phyloP scores from a whole-genome alignment of 1,284 basidiomycete genomes.

The Ustilago crameri region DNA sequence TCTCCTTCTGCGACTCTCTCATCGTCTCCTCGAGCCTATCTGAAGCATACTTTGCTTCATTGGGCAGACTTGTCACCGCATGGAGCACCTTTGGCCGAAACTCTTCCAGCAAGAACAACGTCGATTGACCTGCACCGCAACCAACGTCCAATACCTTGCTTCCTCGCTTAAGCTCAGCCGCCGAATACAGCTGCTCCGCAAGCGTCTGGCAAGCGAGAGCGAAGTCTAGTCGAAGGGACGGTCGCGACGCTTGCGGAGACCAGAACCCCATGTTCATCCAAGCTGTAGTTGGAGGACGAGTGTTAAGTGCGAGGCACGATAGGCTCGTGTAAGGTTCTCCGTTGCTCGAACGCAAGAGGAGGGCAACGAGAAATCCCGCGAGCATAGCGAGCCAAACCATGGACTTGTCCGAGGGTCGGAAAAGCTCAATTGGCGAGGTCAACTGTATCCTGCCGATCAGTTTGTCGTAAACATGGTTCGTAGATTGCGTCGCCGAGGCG shows the following conservation, averaged over 20 bases:
- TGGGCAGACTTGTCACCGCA: slow-evolving; percentile 58
- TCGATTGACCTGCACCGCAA: slow-evolving; percentile 63
- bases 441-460: background rate
- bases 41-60: slow-evolving; percentile 48
- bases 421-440: background rate
- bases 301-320: slow-evolving; percentile 42
- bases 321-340: slow-evolving; percentile 30
- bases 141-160: slow-evolving; percentile 62
- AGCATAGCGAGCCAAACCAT: slow-evolving; percentile 11
- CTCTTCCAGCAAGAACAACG: slow-evolving; percentile 45
- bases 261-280: slow-evolving; percentile 65
- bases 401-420: background rate
- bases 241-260: slow-evolving; percentile 20
- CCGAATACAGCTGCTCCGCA: slow-evolving; percentile 44
- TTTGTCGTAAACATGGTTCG: background rate
- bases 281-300: slow-evolving; percentile 39
- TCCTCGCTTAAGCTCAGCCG: slow-evolving; percentile 28
- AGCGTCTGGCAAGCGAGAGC: slow-evolving; percentile 51
- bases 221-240: slow-evolving; percentile 25
- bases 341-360: slow-evolving; percentile 5
- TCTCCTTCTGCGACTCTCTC: background rate
- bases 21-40: slow-evolving; percentile 10
- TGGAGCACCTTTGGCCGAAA: slow-evolving; percentile 48
- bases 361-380: slow-evolving; percentile 5
- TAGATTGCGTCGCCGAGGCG: background rate